These are phyloP conservation scores for Saprolegnia parasitica DNA, from an alignment of 352 stramenopile genomes.

Conservation along the genomic window DNA sequence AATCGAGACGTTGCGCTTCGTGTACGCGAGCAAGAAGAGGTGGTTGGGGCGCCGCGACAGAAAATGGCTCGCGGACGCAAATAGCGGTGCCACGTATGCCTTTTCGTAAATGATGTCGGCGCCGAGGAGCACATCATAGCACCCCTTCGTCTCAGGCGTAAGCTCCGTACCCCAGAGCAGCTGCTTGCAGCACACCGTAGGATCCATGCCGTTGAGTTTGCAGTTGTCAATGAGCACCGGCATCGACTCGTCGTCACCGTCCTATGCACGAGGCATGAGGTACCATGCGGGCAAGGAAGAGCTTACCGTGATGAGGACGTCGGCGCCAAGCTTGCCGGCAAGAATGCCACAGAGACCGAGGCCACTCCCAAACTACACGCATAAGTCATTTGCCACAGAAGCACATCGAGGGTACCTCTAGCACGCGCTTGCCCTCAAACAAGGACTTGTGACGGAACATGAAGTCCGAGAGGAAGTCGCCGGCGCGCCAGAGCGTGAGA, in stretches of 20 bases:
- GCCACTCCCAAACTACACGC: constrained; percentile 53
- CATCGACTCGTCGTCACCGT: constrained; percentile 53
- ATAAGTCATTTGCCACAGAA: constrained; percentile 33
- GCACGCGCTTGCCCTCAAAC: constrained; percentile 18
- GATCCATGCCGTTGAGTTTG: constrained; percentile 45
- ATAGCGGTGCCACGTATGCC: constrained; percentile 50
- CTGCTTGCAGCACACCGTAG: constrained; percentile 41
- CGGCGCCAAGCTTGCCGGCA: constrained; percentile 48
- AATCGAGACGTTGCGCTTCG: constrained; percentile 62
- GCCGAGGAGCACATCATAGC: constrained; percentile 50
- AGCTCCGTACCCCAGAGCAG: constrained; percentile 47
- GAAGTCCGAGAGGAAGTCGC: constrained; percentile 54
- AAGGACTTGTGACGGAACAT: constrained; percentile 42
- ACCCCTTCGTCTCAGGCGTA: constrained; percentile 37
- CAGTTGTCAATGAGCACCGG: constrained; percentile 47
- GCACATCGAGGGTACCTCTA: constrained; percentile 1
- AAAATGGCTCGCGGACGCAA: constrained; percentile 43
- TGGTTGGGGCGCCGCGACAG: constrained; percentile 37
- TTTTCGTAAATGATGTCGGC: constrained; percentile 66
- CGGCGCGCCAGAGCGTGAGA: constrained; percentile 55
- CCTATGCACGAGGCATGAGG: constrained; percentile 26
- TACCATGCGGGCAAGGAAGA: neutral
- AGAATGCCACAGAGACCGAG: constrained; percentile 57
- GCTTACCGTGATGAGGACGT: constrained; percentile 46
- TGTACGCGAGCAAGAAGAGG: constrained; percentile 57